Evolutionary conservation across 257 asterid species (phyloP), one percentile per base, ranked within the genome.

Genomic region (Phtheirospermum japonicum): DNA sequence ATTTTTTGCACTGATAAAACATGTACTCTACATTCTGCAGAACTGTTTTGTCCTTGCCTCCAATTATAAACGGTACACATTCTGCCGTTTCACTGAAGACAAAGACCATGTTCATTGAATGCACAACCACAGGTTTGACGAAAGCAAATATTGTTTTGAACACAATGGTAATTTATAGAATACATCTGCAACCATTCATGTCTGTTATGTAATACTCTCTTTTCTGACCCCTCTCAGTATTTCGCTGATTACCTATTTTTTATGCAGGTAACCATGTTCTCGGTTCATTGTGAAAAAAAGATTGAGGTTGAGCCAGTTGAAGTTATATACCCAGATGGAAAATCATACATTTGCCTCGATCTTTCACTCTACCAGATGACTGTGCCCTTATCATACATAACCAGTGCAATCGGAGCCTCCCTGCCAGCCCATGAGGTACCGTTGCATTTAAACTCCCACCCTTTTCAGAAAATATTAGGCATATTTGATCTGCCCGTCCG

Each of bases 51-150:
- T 92, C 99, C 51, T 71, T 92, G 67, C 99, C 99, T 46, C 99
- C 99, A 48, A 92, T 92, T 23, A 92, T 92, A 46, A 92, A 92
- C 72, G 90, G 99, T 64, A 82, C 97, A n/a, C 97, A 89, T 82
- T 92, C 99, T 50, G 97, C 99, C 73, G 89, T 92, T 68, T 70
- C 81, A 8, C 65, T 89, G 77, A 79, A 85, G 80, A 89, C 99
- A 20, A 89, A 75, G 80, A 92, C 85, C 45, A 91, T 92, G 11
- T 89, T 92, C 61, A 86, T 92, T 59, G 99, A 92, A 72, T 92
- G 99, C 84, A 92, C 99, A 28, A 97, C 99, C 58, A 89, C 97
- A 19, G 99, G 89, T 77, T 76, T 86, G 82, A 86, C 89, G 6
- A 92, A 89, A 76, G 97, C 99, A 67, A 89, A 77, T 60, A 77